A percentile compares a stretch with the other conserved stretches of the same genome.
Conservation (phyloP, 2,329 filamentous ascomycete genomes). For the Fonsecaea nubica region DNA sequence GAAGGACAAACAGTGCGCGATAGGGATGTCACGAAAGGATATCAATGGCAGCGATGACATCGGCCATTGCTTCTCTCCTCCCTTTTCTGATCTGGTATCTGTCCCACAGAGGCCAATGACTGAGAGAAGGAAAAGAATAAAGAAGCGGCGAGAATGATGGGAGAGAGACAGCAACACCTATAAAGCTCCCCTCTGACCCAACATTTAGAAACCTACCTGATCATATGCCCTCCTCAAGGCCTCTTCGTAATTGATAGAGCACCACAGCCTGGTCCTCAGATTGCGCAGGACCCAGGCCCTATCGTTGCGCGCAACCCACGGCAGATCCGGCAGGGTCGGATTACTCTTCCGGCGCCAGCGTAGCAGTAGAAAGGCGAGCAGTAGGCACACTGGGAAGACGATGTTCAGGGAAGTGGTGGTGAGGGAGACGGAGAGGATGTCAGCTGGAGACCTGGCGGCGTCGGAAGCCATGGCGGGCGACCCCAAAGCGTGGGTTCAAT, state of each 20-base stretch:
- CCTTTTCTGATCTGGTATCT: not conserved
- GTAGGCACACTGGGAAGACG: not conserved
- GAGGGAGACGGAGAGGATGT: not conserved
- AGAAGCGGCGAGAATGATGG: not conserved
- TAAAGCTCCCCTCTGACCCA: not conserved
- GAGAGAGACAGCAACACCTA: not conserved
- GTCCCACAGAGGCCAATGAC: too few species aligned
- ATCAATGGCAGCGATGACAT: too few species aligned
- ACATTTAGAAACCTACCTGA: conserved; percentile 11
- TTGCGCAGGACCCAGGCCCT: conserved; percentile 15
- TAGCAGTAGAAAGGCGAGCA: not conserved
- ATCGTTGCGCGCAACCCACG: conserved; percentile 23
- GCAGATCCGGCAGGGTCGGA: conserved; percentile 10
- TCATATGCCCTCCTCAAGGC: conserved; percentile 22
- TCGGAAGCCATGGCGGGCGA: not conserved
- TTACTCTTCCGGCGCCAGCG: not conserved
- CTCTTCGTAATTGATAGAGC: conserved; percentile 23
- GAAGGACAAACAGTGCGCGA: not conserved
- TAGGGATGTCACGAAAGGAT: not conserved
- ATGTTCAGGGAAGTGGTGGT: not conserved
- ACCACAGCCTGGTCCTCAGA: conserved; percentile 20
- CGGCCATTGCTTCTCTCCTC: not conserved
- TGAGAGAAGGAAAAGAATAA: not conserved
- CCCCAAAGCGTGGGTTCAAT: too few species aligned
- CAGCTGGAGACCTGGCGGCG: not conserved